phyloP scores from a whole-genome alignment of 2,329 filamentous ascomycete species.

The Xylariaceae sp. region DNA sequence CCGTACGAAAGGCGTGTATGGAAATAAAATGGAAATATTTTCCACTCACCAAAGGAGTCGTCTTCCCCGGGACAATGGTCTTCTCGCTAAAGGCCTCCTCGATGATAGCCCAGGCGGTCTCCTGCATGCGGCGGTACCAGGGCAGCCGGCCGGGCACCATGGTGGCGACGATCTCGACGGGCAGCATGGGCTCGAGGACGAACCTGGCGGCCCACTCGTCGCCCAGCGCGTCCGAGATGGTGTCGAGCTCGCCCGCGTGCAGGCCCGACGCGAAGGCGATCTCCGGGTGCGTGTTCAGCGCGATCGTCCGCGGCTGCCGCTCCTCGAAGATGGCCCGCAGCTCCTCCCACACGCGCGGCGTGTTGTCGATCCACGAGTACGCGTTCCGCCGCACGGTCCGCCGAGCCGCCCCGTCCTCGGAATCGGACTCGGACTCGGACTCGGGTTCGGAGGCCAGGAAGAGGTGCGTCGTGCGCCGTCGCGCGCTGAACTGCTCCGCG shows the following conservation, averaged over 20 bases:
- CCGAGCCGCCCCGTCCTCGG: no score
- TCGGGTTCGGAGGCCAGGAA: conserved; percentile 42
- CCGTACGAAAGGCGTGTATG: no score
- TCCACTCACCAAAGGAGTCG: conserved; percentile 33
- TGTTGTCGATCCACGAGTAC: conserved; percentile 45
- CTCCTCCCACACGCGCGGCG: conserved; percentile 37
- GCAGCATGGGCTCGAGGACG: conserved; percentile 40
- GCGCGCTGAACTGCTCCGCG: conserved; percentile 41
- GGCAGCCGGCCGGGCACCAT: conserved; percentile 35
- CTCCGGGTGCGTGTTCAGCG: conserved; percentile 39
- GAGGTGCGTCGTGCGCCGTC: conserved; percentile 45
- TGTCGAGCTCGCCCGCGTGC: conserved; percentile 42
- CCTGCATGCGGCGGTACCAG: conserved; percentile 42
- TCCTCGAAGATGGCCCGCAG: conserved; percentile 34
- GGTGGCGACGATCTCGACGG: conserved; percentile 41
- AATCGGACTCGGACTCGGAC: no score
- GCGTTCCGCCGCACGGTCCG: no score
- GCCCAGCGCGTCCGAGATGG: conserved; percentile 33
- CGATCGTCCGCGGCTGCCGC: conserved; percentile 35
- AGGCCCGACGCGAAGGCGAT: conserved; percentile 43
- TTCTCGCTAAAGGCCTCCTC: conserved; percentile 39
- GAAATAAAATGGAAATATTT: not conserved
- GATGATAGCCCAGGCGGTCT: conserved; percentile 48
- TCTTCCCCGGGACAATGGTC: conserved; percentile 38
- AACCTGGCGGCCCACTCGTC: conserved; percentile 35